Percentiles rank a stretch among this genome's conserved stretches.
phyloP scores from a whole-genome alignment of 768 basidiomycete species.

The Suillus fuscotomentosus region DNA sequence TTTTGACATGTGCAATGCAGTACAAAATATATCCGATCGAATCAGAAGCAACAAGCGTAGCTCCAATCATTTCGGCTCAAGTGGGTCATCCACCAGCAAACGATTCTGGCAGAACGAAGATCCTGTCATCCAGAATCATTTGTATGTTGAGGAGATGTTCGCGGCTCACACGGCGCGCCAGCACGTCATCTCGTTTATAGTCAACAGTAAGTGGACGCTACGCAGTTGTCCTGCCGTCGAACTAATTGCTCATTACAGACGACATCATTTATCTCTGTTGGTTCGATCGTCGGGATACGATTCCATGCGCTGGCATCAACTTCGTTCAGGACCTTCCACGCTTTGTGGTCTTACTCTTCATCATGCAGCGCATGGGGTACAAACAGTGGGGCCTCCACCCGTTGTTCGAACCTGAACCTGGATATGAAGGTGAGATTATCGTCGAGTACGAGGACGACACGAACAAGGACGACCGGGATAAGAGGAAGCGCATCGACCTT shows the following conservation, averaged over 20 bases:
- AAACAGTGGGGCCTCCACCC: conserved; percentile 9
- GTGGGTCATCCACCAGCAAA: neutral
- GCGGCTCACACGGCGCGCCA: neutral
- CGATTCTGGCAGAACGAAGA: neutral
- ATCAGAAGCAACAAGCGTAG: neutral
- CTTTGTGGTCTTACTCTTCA: conserved; percentile 9
- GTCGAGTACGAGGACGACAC: neutral
- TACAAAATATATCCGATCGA: neutral
- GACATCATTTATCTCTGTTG: conserved; percentile 5
- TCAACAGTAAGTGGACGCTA: neutral
- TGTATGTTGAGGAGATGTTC: conserved; percentile 3
- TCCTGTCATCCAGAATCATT: neutral
- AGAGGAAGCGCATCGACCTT: neutral
- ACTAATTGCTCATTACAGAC: neutral
- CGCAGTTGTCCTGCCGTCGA: neutral
- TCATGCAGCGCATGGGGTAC: conserved; percentile 9
- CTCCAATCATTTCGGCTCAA: neutral
- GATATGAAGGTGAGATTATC: neutral
- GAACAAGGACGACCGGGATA: no score
- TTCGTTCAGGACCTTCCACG: conserved; percentile 13
- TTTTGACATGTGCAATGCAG: neutral
- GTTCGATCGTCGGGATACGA: neutral
- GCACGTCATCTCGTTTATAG: neutral
- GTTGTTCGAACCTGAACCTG: conserved; percentile 4
- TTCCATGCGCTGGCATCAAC: conserved; percentile 12